Evolutionary conservation across 176 grass and related monocot species (phyloP).

Genomic region (Oryza brachyantha): DNA sequence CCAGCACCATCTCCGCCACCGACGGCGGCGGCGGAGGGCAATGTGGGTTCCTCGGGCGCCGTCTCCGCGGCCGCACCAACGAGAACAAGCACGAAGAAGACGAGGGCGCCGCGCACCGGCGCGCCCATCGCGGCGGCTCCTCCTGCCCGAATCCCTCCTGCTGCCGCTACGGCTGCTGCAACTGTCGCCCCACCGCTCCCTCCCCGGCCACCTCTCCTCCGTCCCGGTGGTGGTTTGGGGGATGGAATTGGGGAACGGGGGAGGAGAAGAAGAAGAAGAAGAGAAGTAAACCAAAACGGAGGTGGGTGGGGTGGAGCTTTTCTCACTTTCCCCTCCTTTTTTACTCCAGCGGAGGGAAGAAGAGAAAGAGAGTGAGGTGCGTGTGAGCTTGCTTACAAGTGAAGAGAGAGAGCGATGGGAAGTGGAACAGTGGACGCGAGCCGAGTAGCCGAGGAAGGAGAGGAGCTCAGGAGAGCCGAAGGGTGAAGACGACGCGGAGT

Average conservation of each 20-base stretch:
- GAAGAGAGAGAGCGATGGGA: slow-evolving; percentile 21
- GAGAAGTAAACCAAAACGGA: slow-evolving; percentile 1
- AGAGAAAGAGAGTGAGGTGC: neutral
- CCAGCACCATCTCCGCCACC: neutral
- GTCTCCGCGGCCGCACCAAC: slow-evolving; percentile 14
- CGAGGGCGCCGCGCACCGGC: slow-evolving; percentile 45
- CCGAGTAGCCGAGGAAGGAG: neutral
- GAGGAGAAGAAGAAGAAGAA: too few species aligned
- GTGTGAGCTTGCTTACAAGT: slow-evolving; percentile 43
- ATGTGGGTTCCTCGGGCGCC: neutral
- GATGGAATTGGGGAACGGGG: neutral
- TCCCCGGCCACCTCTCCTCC: neutral
- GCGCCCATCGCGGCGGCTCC: slow-evolving; percentile 40
- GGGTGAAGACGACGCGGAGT: too few species aligned
- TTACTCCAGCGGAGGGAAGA: neutral
- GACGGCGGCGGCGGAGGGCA: neutral
- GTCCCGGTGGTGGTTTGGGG: neutral
- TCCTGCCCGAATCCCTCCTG: neutral
- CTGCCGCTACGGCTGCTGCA: neutral
- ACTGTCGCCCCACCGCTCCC: neutral
- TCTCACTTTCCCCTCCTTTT: neutral
- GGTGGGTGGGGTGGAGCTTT: slow-evolving; percentile 47
- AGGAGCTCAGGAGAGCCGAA: too few species aligned
- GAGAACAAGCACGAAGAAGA: slow-evolving; percentile 34
- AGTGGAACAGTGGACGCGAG: neutral